Evolutionary conservation across 75 land plant species (phyloP), one percentile per base, ranked within the genome.

Genomic region (Pinus taeda): DNA sequence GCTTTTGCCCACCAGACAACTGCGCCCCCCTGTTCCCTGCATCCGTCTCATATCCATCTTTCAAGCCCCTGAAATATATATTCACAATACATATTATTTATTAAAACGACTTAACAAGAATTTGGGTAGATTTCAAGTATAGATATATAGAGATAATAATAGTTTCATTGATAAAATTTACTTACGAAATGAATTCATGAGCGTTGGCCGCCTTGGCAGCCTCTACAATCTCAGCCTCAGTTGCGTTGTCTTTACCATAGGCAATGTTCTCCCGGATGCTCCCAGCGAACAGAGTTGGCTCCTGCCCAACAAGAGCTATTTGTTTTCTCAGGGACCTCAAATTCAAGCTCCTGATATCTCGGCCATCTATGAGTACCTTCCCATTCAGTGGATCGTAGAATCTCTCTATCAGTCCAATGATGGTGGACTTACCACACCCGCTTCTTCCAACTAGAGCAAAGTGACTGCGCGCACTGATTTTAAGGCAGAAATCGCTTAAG

Each of bases 401-500:
- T 36, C 95, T 82, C 71, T 88, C 92, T 33, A 93, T 79, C 12
- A 93, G 78, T 1, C 86, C 81, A 57, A 93, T 86, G 57, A 93
- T 77, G 24, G 95, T 88, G 24, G 95, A 93, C 77, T 90, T 93
- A 13, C 95, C 95, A 20, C 88, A 93, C 15, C 95, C 95, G 59
- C 95, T 93, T 60, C 80, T 88, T 0, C 92, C 95, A 39, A 93
- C 95, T 24, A 93, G 80, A 11, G 92, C 95, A 6, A 75, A 59
- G 42, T 88, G 79, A 21, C 58, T 84, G 26, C 88, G 88, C n/a
- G 88, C 85, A 5, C 80, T 78, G 20, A 93, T 84, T 33, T 55
- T 80, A 3, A 93, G 83, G 36, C 58, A 73, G 70, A 93, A 74
- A 58, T 85, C 86, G 30, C 67, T 81, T 15, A 91, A 81, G 36